Evolutionary conservation across 1,284 basidiomycete species (phyloP).

Genomic region (Athelia sp.): DNA sequence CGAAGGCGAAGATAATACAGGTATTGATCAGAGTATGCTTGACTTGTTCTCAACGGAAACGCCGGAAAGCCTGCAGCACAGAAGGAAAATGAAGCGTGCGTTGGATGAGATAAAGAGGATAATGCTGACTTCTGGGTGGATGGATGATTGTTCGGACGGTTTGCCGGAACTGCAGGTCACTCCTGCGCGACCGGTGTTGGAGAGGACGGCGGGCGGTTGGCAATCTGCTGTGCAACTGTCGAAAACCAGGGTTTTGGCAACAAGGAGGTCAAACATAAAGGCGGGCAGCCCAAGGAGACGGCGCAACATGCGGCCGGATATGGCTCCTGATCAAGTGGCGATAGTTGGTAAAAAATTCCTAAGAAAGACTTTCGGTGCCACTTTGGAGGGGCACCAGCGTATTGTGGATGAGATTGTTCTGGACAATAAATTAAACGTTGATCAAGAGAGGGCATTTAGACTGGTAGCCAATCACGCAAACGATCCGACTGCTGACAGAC

Average conservation of each 20-base stretch:
- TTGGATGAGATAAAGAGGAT: too few species aligned
- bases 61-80: too few species aligned
- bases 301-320: too few species aligned
- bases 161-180: not conserved
- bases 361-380: not conserved
- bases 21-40: not conserved
- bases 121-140: not conserved
- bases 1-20: not conserved
- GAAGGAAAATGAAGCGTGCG: too few species aligned
- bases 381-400: not conserved
- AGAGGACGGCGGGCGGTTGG: not conserved
- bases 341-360: too few species aligned
- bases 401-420: constrained; percentile 5
- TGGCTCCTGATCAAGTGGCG: too few species aligned
- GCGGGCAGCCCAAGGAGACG: too few species aligned
- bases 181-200: not conserved
- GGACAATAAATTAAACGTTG: constrained; percentile 14
- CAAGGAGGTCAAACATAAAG: too few species aligned
- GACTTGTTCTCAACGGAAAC: too few species aligned
- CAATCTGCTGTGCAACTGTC: not conserved
- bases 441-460: constrained; percentile 21
- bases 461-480: constrained; percentile 21
- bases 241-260: too few species aligned
- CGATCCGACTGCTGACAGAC: constrained; percentile 8
- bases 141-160: not conserved